Percentiles rank a stretch among this genome's conserved stretches.
Evolutionary conservation across 2,329 filamentous ascomycete genomes (phyloP).

Genomic region (Fusarium udum): DNA sequence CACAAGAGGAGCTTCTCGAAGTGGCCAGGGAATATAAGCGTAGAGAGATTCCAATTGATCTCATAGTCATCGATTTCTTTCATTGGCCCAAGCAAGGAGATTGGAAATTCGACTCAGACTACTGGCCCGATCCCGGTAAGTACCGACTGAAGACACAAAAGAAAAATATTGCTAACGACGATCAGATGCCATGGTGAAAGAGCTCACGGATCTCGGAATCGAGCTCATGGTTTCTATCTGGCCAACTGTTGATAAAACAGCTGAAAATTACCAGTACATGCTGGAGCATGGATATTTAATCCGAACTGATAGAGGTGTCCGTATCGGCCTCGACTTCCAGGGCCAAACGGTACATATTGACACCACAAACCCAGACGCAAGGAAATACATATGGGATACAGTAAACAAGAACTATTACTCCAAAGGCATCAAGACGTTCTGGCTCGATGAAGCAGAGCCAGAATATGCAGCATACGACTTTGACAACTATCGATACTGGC

Average conservation of each 20-base stretch:
- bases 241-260: constrained; percentile 70
- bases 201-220: constrained; percentile 66
- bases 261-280: constrained; percentile 71
- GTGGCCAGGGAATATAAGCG: constrained; percentile 68
- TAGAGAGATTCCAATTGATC: constrained; percentile 65
- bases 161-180: not conserved
- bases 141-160: not conserved
- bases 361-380: constrained; percentile 68
- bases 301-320: constrained; percentile 66
- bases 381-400: constrained; percentile 68
- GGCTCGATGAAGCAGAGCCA: constrained; percentile 76
- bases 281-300: constrained; percentile 68
- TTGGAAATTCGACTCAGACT: constrained; percentile 71
- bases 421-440: constrained; percentile 71
- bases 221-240: constrained; percentile 77
- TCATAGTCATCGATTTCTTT: constrained; percentile 76
- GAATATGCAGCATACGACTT: constrained; percentile 74
- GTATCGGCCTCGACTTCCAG: constrained; percentile 66
- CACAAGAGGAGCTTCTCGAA: constrained; percentile 68
- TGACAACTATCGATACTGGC: constrained; percentile 64
- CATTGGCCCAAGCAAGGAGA: constrained; percentile 74
- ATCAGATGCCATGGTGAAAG: constrained; percentile 68
- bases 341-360: constrained; percentile 70
- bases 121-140: constrained; percentile 70
- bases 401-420: constrained; percentile 68